Percentiles rank a stretch among this genome's conserved stretches.
These are phyloP conservation scores for Bonia amplexicaulis DNA, from an alignment of 176 grass and related monocot genomes.

Conservation along the genomic window DNA sequence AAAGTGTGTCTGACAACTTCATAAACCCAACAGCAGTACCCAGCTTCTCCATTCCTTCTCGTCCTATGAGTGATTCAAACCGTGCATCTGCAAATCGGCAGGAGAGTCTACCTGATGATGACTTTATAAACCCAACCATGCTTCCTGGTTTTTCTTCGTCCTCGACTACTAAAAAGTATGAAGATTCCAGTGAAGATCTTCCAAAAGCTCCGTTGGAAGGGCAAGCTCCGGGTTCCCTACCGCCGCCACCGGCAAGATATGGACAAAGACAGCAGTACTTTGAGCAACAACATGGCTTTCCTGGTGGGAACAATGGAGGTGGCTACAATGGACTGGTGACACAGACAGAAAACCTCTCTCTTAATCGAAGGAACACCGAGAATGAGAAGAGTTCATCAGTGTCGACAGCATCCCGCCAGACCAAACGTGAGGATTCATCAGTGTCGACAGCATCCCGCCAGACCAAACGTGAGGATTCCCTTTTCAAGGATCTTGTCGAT, in stretches of 20 bases:
- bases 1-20: slow-evolving; percentile 38
- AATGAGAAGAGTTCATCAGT: slow-evolving; percentile 19
- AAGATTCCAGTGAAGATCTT: slow-evolving; percentile 53
- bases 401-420: slow-evolving; percentile 16
- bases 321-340: slow-evolving; percentile 40
- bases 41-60: slow-evolving; percentile 32
- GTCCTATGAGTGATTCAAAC: slow-evolving; percentile 13
- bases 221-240: slow-evolving; percentile 49
- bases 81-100: neutral
- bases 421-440: slow-evolving; percentile 68
- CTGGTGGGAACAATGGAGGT: slow-evolving; percentile 42
- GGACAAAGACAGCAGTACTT: slow-evolving; percentile 90
- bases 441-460: slow-evolving; percentile 13
- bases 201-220: slow-evolving; percentile 69
- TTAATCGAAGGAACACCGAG: slow-evolving; percentile 38
- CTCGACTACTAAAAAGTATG: slow-evolving; percentile 31
- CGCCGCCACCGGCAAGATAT: slow-evolving; percentile 73
- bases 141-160: slow-evolving; percentile 40
- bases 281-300: slow-evolving; percentile 38
- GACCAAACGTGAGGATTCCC: slow-evolving; percentile 71
- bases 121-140: slow-evolving; percentile 58
- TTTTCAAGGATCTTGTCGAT: slow-evolving; percentile 94
- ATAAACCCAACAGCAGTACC: slow-evolving; percentile 50
- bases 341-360: slow-evolving; percentile 48
- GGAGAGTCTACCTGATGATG: slow-evolving; percentile 49